Evolutionary conservation across 2,329 filamentous ascomycete species (phyloP).

Genomic region (Diplodia corticola): DNA sequence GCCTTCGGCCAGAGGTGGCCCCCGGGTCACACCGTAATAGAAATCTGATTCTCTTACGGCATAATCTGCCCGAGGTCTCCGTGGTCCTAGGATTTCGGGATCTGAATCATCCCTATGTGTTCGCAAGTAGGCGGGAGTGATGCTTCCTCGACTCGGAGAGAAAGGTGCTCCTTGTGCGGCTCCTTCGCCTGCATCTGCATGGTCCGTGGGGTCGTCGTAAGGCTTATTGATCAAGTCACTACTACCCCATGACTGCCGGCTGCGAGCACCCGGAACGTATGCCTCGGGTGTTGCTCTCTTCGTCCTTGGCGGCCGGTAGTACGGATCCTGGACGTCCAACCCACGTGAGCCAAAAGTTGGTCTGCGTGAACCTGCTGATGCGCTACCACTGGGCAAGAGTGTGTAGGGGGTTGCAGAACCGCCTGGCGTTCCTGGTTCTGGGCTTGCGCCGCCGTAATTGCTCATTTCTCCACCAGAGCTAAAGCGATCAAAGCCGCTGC

Average conservation of each 20-base stretch:
- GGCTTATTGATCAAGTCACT: conserved; percentile 49
- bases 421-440: conserved; percentile 70
- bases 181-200: conserved; percentile 36
- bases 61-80: conserved; percentile 72
- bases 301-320: conserved; percentile 83
- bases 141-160: conserved; percentile 32
- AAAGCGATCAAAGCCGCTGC: conserved; percentile 56
- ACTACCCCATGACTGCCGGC: conserved; percentile 48
- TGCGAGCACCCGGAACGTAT: conserved; percentile 44
- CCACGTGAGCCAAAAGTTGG: conserved; percentile 36
- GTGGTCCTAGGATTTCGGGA: conserved; percentile 52
- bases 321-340: conserved; percentile 64
- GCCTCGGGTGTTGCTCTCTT: conserved; percentile 59
- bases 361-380: conserved; percentile 42
- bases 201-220: conserved; percentile 46
- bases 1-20: conserved; percentile 74
- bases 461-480: conserved; percentile 52
- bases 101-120: conserved; percentile 52
- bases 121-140: conserved; percentile 54
- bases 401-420: conserved; percentile 71
- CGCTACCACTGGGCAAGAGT: conserved; percentile 60
- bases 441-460: conserved; percentile 61
- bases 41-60: conserved; percentile 94
- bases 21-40: conserved; percentile 83
- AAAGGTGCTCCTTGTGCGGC: conserved; percentile 29